A percentile compares a stretch with the other conserved stretches of the same genome.
These are phyloP conservation scores for Rhynchospora breviuscula DNA, from an alignment of 176 grass and related monocot genomes.

Conservation along the genomic window DNA sequence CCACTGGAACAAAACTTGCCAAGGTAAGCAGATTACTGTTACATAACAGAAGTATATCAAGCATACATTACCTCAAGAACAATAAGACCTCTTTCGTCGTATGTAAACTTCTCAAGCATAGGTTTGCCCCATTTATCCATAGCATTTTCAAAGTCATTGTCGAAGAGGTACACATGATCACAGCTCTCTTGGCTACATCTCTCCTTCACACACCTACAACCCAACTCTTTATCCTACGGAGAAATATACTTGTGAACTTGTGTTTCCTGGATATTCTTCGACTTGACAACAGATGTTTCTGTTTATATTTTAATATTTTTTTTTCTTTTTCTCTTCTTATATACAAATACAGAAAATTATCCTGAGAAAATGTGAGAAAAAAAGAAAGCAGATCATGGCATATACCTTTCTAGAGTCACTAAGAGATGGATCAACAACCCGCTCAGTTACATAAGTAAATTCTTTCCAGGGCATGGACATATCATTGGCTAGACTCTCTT, in stretches of 20 bases:
- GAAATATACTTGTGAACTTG: neutral
- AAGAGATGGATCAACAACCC: constrained; percentile 64
- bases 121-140: constrained; percentile 49
- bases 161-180: constrained; percentile 62
- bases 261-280: neutral
- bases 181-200: constrained; percentile 59
- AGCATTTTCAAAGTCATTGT: constrained; percentile 47
- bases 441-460: constrained; percentile 65
- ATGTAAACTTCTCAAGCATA: constrained; percentile 76
- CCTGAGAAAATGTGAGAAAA: neutral
- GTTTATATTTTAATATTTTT: neutral
- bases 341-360: neutral
- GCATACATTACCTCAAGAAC: constrained; percentile 59
- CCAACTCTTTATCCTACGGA: constrained; percentile 46
- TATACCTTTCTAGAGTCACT: constrained; percentile 55
- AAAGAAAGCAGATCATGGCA: neutral
- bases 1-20: neutral
- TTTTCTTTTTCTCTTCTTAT: neutral
- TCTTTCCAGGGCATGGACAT: constrained; percentile 67
- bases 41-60: neutral
- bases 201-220: constrained; percentile 49
- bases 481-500: constrained; percentile 23
- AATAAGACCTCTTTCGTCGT: constrained; percentile 54
- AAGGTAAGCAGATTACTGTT: neutral
- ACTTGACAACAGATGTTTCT: constrained; percentile 1